Evolutionary conservation across 176 grass and related monocot genomes (phyloP).

Genomic region (Triticum urartu): DNA sequence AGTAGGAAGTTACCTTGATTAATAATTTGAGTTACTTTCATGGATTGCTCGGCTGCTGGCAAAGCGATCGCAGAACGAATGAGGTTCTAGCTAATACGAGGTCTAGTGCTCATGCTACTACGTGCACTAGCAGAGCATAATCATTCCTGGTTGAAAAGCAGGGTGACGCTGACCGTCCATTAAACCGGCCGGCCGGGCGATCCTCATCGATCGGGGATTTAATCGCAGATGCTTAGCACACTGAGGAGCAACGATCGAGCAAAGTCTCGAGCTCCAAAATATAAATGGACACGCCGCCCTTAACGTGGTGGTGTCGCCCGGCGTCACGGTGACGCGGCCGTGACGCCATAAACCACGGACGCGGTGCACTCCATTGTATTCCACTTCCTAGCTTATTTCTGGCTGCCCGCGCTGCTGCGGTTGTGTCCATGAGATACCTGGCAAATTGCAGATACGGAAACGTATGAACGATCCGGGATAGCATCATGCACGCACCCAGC

Average conservation of each 20-base stretch:
- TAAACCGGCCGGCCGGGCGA: background rate
- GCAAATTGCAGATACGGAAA: too few species aligned
- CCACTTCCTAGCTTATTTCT: too few species aligned
- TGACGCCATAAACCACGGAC: conserved; percentile 26
- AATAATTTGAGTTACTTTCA: background rate
- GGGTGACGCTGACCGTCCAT: conserved; percentile 24
- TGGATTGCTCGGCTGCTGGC: too few species aligned
- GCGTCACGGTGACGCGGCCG: conserved; percentile 32
- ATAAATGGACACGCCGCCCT: background rate
- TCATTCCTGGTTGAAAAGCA: conserved; percentile 1
- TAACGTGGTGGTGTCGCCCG: background rate
- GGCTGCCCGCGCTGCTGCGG: too few species aligned
- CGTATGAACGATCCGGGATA: background rate
- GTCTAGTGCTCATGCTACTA: background rate
- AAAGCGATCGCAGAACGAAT: background rate
- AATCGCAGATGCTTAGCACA: background rate
- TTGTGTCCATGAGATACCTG: too few species aligned
- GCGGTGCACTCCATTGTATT: background rate
- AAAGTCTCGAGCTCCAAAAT: background rate
- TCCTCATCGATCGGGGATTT: background rate
- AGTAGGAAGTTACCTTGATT: background rate
- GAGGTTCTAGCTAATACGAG: background rate
- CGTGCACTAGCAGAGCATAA: background rate
- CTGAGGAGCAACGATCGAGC: background rate
- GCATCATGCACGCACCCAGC: background rate